These are phyloP conservation scores for Solanum piurae DNA, from an alignment of 257 asterid species.

Conservation along the genomic window DNA sequence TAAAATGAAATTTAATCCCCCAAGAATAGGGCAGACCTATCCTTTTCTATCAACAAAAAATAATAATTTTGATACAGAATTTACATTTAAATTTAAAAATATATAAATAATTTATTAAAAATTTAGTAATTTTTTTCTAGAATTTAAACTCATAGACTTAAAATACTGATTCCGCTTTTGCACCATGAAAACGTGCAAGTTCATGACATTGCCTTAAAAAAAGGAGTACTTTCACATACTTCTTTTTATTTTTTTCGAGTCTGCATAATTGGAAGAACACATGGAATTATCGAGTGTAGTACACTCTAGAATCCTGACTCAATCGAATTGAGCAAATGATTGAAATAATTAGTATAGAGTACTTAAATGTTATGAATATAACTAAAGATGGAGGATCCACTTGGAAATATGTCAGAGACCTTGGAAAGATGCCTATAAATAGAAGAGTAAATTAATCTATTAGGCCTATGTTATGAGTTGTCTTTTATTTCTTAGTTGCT, in stretches of 20 bases:
- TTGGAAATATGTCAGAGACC: accelerated
- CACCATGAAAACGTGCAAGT: neutral
- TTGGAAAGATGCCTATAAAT: neutral
- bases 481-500: no score
- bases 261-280: neutral
- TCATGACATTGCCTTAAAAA: neutral
- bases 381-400: neutral
- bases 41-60: neutral
- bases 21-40: neutral
- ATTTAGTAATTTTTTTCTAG: neutral
- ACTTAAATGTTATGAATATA: no score
- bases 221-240: neutral
- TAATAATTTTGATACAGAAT: neutral
- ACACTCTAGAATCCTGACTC: neutral
- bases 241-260: neutral
- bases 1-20: neutral
- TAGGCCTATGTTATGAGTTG: neutral
- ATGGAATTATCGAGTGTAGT: neutral
- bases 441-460: no score
- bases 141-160: neutral
- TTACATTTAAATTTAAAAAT: neutral
- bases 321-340: neutral
- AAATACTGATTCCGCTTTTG: neutral
- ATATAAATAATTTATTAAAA: neutral
- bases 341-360: no score